Evolutionary conservation across 176 grass and related monocot species (phyloP).

Genomic region (Carex scoparia): DNA sequence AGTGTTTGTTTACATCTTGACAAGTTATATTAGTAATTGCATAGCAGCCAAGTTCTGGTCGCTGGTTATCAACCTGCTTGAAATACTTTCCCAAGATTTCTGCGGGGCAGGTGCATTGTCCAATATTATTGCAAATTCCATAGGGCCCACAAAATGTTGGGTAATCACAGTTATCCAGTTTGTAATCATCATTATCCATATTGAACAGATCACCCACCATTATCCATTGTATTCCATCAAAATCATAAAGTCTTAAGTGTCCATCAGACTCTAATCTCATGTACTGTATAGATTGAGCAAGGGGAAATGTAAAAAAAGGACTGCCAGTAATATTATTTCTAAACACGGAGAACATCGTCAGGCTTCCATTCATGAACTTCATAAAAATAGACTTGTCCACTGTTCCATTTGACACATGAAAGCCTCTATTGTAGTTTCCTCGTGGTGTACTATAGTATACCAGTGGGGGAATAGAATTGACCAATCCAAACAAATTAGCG

Average conservation of each 20-base stretch:
- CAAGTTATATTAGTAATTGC: slow-evolving; percentile 25
- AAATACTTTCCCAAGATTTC: background rate
- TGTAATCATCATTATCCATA: no score
- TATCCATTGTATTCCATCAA: background rate
- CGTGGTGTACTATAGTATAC: no score
- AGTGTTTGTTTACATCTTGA: slow-evolving; percentile 13
- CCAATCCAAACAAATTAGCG: no score
- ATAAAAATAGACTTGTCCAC: background rate
- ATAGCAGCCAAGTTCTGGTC: background rate
- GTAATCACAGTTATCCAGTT: background rate
- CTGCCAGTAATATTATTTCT: no score
- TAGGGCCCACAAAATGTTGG: slow-evolving; percentile 2
- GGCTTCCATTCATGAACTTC: background rate
- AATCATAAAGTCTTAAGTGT: background rate
- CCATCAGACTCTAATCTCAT: slow-evolving; percentile 8
- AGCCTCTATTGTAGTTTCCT: no score
- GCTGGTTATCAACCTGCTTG: background rate
- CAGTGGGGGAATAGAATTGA: no score
- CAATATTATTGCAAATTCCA: background rate
- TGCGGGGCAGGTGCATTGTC: background rate
- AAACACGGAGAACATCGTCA: no score
- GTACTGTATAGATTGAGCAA: slow-evolving; percentile 1
- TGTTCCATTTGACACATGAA: no score
- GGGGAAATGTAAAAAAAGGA: background rate
- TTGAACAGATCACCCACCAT: background rate